Evolutionary conservation across 306 rosid species (phyloP).

Genomic region (Vachellia pachyceras): DNA sequence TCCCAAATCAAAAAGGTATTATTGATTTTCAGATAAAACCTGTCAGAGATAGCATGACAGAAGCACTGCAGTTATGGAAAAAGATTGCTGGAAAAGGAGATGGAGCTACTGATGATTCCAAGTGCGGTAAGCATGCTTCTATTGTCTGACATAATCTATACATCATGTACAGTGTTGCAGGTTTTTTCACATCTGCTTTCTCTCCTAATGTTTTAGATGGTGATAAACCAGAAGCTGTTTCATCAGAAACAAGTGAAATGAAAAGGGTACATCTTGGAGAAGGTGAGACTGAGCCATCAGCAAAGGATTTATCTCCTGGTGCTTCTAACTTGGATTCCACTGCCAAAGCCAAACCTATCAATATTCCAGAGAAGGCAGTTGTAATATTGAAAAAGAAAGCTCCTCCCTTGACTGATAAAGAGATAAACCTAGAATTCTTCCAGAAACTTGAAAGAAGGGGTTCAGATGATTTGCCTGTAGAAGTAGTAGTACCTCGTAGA

Average conservation of each 20-base stretch:
- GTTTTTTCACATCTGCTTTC: slow-evolving; percentile 37
- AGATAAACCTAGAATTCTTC: slow-evolving; percentile 89
- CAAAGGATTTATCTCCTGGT: slow-evolving; percentile 60
- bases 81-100: slow-evolving; percentile 76
- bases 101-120: slow-evolving; percentile 65
- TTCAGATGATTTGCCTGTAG: slow-evolving; percentile 88
- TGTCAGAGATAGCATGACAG: slow-evolving; percentile 90
- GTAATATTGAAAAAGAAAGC: slow-evolving; percentile 92
- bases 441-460: slow-evolving; percentile 89
- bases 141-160: slow-evolving; percentile 31
- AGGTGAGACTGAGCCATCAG: slow-evolving; percentile 52
- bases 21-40: slow-evolving; percentile 80
- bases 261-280: slow-evolving; percentile 54
- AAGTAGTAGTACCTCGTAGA: slow-evolving; percentile 89
- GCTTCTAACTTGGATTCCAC: slow-evolving; percentile 59
- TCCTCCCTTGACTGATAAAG: slow-evolving; percentile 78
- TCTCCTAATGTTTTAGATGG: slow-evolving; percentile 46
- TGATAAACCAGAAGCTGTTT: slow-evolving; percentile 53
- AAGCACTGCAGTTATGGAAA: slow-evolving; percentile 93
- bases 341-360: slow-evolving; percentile 57
- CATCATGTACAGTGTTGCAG: slow-evolving; percentile 18
- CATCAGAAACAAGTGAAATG: slow-evolving; percentile 54
- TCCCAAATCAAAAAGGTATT: slow-evolving; percentile 3
- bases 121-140: slow-evolving; percentile 52
- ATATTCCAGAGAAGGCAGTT: slow-evolving; percentile 80